Percentiles rank a stretch among this genome's conserved stretches.
phyloP scores from a whole-genome alignment of 805 yeast species.

The Pichia paraexigua region DNA sequence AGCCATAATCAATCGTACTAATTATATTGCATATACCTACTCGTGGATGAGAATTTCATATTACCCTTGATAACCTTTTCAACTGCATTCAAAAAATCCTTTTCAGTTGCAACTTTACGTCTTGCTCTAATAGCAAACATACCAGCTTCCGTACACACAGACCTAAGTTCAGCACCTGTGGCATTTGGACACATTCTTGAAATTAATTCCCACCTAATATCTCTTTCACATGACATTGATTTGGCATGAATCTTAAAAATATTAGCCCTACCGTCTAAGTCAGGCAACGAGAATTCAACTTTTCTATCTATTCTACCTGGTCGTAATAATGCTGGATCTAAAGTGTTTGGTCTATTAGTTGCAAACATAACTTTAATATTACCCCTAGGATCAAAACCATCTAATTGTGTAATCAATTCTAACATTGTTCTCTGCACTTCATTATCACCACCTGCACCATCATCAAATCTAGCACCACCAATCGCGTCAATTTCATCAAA shows the following conservation, averaged over 20 bases:
- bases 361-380: constrained; percentile 99
- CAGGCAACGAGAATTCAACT: constrained; percentile 95
- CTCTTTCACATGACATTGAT: constrained; percentile 96
- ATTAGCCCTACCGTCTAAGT: constrained; percentile 95
- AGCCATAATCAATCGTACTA: constrained; percentile 22
- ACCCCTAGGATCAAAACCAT: constrained; percentile 98
- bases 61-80: constrained; percentile 98
- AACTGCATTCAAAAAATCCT: constrained; percentile 95
- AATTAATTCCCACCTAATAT: constrained; percentile 96
- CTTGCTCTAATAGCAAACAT: constrained; percentile 99
- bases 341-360: constrained; percentile 94
- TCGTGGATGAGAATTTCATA: constrained; percentile 93
- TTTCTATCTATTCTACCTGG: constrained; percentile 99
- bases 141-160: constrained; percentile 99
- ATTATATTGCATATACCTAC: constrained; percentile 98
- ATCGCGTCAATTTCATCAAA: constrained; percentile 98
- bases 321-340: constrained; percentile 95
- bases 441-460: constrained; percentile 98
- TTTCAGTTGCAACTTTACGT: constrained; percentile 96
- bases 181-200: constrained; percentile 96
- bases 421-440: constrained; percentile 99
- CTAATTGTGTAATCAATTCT: constrained; percentile 94
- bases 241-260: constrained; percentile 96
- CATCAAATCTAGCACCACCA: constrained; percentile 99
- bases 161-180: constrained; percentile 97